Conservation (phyloP, 2,329 filamentous ascomycete species). For the Aspergillus tanneri region DNA sequence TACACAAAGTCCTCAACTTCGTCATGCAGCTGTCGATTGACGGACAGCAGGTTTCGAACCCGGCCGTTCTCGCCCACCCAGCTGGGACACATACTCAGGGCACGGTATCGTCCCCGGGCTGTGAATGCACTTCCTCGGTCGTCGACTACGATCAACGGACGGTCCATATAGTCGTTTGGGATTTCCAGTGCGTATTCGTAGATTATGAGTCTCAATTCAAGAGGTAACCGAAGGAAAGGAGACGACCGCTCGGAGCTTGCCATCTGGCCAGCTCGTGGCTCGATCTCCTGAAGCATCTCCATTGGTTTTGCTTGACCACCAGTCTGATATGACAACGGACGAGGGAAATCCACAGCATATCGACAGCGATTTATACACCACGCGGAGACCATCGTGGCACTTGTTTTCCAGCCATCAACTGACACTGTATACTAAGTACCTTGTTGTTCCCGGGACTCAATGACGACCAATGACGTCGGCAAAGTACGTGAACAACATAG, state of each 20-base stretch:
- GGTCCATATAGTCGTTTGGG: conserved; percentile 34
- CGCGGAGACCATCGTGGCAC: neutral
- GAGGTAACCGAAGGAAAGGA: conserved; percentile 28
- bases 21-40: conserved; percentile 37
- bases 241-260: conserved; percentile 11
- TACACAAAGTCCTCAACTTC: conserved; percentile 38
- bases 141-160: conserved; percentile 35
- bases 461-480: neutral
- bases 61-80: conserved; percentile 35
- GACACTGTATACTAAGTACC: neutral
- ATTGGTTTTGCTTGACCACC: neutral
- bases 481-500: neutral
- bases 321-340: neutral
- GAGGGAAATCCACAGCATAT: neutral
- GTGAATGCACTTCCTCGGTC: conserved; percentile 36
- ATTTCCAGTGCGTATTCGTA: conserved; percentile 33
- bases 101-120: conserved; percentile 30
- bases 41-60: conserved; percentile 29
- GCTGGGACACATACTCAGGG: conserved; percentile 35
- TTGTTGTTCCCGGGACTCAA: neutral
- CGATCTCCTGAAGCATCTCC: neutral
- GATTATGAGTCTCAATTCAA: conserved; percentile 36
- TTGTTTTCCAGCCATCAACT: neutral
- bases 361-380: neutral
- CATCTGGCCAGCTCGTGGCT: neutral